phyloP scores from a whole-genome alignment of 2,329 filamentous ascomycete species.

The Fusarium luffae region DNA sequence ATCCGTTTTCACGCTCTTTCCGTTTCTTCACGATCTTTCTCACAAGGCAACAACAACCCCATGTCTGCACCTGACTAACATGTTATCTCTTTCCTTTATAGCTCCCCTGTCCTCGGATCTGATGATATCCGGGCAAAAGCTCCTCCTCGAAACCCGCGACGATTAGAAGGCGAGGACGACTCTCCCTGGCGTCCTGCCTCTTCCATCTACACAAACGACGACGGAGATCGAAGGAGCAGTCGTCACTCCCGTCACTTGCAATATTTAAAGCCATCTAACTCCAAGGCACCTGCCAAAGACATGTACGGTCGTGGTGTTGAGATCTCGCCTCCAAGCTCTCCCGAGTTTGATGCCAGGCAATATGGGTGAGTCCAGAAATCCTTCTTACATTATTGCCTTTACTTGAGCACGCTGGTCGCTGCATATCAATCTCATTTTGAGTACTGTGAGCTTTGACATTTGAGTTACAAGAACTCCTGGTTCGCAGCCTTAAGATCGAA shows the following conservation, averaged over 20 bases:
- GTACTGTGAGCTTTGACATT: neutral
- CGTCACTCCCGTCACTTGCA: constrained; percentile 25
- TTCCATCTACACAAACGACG: constrained; percentile 59
- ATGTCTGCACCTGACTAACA: constrained; percentile 34
- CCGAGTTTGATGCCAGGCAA: constrained; percentile 55
- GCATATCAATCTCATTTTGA: constrained; percentile 5
- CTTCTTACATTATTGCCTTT: neutral
- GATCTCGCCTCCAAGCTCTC: constrained; percentile 69
- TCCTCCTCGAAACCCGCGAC: constrained; percentile 51
- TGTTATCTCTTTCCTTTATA: constrained; percentile 22
- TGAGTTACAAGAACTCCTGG: neutral
- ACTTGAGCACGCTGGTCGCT: constrained; percentile 30
- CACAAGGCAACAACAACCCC: neutral
- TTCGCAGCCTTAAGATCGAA: neutral
- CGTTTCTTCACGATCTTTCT: neutral
- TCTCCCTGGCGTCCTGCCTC: constrained; percentile 61
- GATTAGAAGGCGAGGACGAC: constrained; percentile 45
- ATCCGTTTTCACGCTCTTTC: neutral
- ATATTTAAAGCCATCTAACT: constrained; percentile 52
- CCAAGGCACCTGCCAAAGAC: constrained; percentile 43
- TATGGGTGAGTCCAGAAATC: constrained; percentile 55
- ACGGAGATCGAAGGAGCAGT: constrained; percentile 32
- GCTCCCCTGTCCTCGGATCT: constrained; percentile 42
- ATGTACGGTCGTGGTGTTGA: constrained; percentile 54
- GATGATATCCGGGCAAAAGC: constrained; percentile 34